Evolutionary conservation across 192 early-diverging fungal species (phyloP), one percentile per base, ranked within the genome.

Genomic region (Lunasporangiospora selenospora): DNA sequence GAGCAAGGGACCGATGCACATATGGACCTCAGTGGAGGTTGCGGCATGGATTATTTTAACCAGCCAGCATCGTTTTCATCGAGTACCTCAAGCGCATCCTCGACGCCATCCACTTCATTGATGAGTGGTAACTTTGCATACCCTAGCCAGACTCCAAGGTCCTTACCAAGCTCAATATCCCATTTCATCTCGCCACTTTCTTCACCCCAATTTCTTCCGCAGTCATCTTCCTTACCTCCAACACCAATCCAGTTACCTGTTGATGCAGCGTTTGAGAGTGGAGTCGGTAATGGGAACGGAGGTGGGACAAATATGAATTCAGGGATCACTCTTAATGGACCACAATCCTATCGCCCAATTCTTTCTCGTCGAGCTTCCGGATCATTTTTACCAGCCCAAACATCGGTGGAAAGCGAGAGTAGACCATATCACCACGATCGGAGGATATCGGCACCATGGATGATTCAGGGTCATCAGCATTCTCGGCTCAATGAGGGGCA

Each of bases 371-470:
- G 67, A 12, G 67, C 67, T 0, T 71, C 67, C 3, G 62, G 67
- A 7, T 71, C 67, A 11, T 71, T 62, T 56, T 21, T 57, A 12
- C 58, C 67, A 16, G 50, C 65, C 3, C 29, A 55, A 16, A 37
- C 32, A 10, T 45, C 55, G 19, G 16, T 39, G 9, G 67, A 71
- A 6, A 53, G 34, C 24, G 58, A 71, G 0, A 44, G 32, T 16
- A 71, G 52, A 40, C 16, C 37, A 19, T 40, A 51, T 29, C 60
- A 66, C 7, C 54, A 66, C 21, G 64, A 66, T 27, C 46, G 64
- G 24, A 45, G 64, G n/a, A 66, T 55, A 24, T 66, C 64, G 4
- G 64, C 64, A 16, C 64, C 64, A 13, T 66, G 64, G 64, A 33
- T 46, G 2, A 48, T 33, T 6, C 52, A 66, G 12, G 45, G 27